These are phyloP conservation scores for Yamagishiella unicocca DNA, from an alignment of 139 green algal genomes.

Conservation along the genomic window DNA sequence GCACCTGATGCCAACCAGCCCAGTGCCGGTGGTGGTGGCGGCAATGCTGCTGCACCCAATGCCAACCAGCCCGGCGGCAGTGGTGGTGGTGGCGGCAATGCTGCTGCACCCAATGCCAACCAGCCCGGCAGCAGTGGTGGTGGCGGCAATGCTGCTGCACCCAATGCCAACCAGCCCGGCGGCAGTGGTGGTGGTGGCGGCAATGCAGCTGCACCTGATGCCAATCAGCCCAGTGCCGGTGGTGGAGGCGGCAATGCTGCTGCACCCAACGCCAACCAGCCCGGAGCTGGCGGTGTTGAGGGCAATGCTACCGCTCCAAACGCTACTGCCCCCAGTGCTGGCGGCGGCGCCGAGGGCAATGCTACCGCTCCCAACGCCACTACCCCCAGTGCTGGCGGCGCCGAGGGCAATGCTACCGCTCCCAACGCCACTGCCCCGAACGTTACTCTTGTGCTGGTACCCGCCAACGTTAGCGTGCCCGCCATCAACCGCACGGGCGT, in stretches of 20 bases:
- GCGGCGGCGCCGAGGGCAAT: neutral
- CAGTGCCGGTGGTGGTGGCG: neutral
- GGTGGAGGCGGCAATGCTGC: neutral
- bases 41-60: neutral
- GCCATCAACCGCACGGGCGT: neutral
- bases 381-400: neutral
- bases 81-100: neutral
- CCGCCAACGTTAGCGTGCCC: neutral
- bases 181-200: neutral
- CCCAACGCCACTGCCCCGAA: neutral
- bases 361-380: neutral
- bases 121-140: neutral
- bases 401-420: neutral
- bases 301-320: neutral
- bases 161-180: neutral
- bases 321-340: neutral
- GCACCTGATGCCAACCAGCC: too few species aligned
- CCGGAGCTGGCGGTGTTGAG: neutral
- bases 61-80: neutral
- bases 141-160: neutral
- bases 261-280: neutral
- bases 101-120: neutral
- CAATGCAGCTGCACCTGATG: neutral
- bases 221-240: neutral
- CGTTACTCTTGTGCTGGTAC: neutral